Conservation (phyloP, 164 flowering plant genomes). For the Amborella trichopoda region DNA sequence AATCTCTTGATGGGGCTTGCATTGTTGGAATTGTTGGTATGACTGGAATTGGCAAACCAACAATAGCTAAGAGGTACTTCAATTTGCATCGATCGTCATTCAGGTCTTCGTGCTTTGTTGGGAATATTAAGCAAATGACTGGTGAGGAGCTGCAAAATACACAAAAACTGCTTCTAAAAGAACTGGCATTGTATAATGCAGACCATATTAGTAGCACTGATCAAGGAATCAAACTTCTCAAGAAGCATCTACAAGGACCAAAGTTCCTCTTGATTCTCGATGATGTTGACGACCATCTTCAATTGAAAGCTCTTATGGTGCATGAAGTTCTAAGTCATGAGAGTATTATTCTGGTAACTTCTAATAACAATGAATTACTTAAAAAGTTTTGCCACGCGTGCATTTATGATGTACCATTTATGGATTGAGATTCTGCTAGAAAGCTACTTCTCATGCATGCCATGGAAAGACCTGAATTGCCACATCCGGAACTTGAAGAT, state of each 20-base stretch:
- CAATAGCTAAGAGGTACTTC: constrained; percentile 1
- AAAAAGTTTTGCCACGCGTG: too few relatives aligned
- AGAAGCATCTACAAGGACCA: neutral
- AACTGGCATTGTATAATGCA: constrained; percentile 2
- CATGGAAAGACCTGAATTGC: too few relatives aligned
- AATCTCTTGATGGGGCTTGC: neutral
- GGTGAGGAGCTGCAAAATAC: neutral
- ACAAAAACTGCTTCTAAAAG: constrained; percentile 4
- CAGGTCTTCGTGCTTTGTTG: constrained; percentile 1
- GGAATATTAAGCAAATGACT: neutral
- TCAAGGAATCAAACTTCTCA: constrained; percentile 3
- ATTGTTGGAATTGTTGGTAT: neutral
- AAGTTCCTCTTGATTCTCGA: constrained; percentile 1
- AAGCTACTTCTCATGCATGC: too few relatives aligned
- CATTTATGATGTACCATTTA: too few relatives aligned
- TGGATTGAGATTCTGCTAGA: too few relatives aligned
- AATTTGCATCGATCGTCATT: neutral
- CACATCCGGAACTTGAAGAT: too few relatives aligned
- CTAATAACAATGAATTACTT: too few relatives aligned
- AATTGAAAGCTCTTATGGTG: constrained; percentile 1
- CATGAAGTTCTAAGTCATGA: constrained; percentile 1
- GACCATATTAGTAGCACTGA: neutral
- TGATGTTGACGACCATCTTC: constrained; percentile 1
- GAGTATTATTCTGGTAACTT: constrained; percentile 1
- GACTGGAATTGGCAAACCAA: constrained; percentile 1